Evolutionary conservation across 192 early-diverging fungal species (phyloP).

Genomic region (Coemansia sp.): DNA sequence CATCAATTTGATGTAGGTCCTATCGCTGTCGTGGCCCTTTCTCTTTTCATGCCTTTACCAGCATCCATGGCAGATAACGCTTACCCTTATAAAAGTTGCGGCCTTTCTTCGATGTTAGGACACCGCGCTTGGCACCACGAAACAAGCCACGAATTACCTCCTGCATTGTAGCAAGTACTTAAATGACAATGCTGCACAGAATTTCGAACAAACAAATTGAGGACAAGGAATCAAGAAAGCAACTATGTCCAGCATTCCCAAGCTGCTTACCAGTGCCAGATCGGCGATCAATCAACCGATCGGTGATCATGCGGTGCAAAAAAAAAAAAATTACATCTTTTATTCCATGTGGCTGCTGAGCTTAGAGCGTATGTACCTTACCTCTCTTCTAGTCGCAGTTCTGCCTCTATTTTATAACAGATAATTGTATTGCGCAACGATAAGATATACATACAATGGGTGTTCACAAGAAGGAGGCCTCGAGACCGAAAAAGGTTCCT

Average conservation of each 20-base stretch:
- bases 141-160: slow-evolving; percentile 52
- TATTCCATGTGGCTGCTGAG: not conserved
- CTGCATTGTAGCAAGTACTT: slow-evolving; percentile 32
- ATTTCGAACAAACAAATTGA: slow-evolving; percentile 2
- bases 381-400: not conserved
- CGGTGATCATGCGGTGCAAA: not conserved
- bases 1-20: not conserved
- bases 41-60: not conserved
- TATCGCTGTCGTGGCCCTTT: not conserved
- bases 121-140: slow-evolving; percentile 54
- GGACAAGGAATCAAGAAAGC: not conserved
- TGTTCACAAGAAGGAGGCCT: slow-evolving; percentile 54
- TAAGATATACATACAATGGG: slow-evolving; percentile 25
- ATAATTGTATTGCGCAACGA: not conserved
- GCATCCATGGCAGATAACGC: not conserved
- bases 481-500: slow-evolving; percentile 46
- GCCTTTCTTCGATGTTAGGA: slow-evolving; percentile 54
- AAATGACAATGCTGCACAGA: not conserved
- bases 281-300: too few species aligned
- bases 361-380: not conserved
- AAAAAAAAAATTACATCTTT: not conserved
- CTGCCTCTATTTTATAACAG: not conserved
- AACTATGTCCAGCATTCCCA: not conserved
- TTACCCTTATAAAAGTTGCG: slow-evolving; percentile 55
- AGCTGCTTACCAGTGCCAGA: not conserved